These are phyloP conservation scores for Shiraia sp. DNA, from an alignment of 2,329 filamentous ascomycete species.

Conservation along the genomic window DNA sequence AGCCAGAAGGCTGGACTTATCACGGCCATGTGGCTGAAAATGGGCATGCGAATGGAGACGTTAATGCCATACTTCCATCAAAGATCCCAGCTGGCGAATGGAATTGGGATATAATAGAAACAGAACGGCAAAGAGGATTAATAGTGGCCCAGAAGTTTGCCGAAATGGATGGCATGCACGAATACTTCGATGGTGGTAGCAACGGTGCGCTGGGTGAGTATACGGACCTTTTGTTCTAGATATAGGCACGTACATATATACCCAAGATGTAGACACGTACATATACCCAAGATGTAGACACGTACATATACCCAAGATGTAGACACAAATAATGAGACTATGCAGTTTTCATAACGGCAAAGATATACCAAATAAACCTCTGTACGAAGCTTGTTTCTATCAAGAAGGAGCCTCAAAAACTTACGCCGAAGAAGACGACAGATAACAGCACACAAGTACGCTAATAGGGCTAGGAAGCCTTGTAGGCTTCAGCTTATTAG, in stretches of 20 bases:
- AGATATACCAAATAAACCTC: too few species aligned
- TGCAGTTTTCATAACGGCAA: too few species aligned
- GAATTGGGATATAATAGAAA: slow-evolving; percentile 65
- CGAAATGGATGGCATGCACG: slow-evolving; percentile 57
- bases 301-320: too few species aligned
- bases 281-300: too few species aligned
- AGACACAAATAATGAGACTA: too few species aligned
- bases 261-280: too few species aligned
- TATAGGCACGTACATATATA: slow-evolving; percentile 1
- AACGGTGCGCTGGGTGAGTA: slow-evolving; percentile 51
- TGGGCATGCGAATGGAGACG: slow-evolving; percentile 7
- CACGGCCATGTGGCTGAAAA: slow-evolving; percentile 13
- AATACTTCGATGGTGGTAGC: slow-evolving; percentile 52
- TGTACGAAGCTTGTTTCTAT: too few species aligned
- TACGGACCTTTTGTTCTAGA: slow-evolving; percentile 39
- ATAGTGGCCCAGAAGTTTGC: slow-evolving; percentile 60
- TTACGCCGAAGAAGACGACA: too few species aligned
- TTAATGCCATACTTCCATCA: slow-evolving; percentile 29
- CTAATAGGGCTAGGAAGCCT: too few species aligned
- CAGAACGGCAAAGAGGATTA: slow-evolving; percentile 59
- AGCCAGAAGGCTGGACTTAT: slow-evolving; percentile 62
- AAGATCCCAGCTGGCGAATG: slow-evolving; percentile 49
- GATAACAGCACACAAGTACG: too few species aligned
- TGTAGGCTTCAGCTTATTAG: too few species aligned
- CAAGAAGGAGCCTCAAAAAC: too few species aligned